Evolutionary conservation across 768 basidiomycete genomes (phyloP).

Genomic region (Cystofilobasidium macerans): DNA sequence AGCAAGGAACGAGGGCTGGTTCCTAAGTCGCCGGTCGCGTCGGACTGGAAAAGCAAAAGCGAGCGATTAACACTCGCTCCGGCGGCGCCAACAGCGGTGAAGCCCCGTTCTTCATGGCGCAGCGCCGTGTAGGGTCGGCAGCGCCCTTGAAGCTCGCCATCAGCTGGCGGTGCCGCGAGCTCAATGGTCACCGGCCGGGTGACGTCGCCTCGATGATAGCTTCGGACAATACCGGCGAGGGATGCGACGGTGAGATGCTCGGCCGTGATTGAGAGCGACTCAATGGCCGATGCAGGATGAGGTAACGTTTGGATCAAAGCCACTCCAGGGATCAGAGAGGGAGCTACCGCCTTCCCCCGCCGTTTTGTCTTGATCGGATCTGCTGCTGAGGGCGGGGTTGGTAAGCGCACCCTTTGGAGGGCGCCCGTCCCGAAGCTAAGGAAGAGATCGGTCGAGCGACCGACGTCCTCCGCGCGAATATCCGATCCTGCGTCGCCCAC

Average conservation of each 20-base stretch:
- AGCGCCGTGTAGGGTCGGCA: neutral
- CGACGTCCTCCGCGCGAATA: neutral
- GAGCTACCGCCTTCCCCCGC: too few species aligned
- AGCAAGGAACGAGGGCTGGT: neutral
- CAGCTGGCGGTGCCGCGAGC: neutral
- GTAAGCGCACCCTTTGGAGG: neutral
- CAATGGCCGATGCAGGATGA: neutral
- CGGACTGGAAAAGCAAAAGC: neutral
- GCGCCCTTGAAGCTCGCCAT: neutral
- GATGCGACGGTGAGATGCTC: neutral
- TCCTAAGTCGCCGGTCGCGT: neutral
- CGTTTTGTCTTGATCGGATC: neutral
- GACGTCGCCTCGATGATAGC: neutral
- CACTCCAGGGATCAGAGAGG: neutral
- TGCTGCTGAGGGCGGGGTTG: neutral
- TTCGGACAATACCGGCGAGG: neutral
- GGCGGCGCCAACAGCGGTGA: neutral
- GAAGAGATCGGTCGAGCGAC: neutral
- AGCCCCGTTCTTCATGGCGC: neutral
- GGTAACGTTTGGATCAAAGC: neutral
- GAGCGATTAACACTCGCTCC: neutral
- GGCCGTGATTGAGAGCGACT: neutral
- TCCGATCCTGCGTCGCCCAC: neutral
- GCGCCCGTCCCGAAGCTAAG: neutral
- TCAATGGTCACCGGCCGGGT: neutral